Base-by-base conservation (phyloP, 2,329 filamentous ascomycete genomes). In the Fusarium proliferatum region DNA sequence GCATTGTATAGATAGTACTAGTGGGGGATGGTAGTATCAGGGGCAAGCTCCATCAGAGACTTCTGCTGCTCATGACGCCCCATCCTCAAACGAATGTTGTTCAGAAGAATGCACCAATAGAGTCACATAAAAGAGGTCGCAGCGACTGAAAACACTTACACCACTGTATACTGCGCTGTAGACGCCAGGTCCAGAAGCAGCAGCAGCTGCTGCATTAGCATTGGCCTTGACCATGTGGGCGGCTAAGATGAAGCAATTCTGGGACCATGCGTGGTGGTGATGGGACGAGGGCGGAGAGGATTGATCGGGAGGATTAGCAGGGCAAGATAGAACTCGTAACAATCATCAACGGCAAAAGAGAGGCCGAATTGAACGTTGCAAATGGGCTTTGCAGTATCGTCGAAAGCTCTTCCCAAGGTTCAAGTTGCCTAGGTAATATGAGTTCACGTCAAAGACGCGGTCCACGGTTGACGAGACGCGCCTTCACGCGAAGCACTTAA, bases 101-200 rank as follows among this genome's bases (percentile, higher is more conserved):
- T 17, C 12, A 45, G 45, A 49, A 36, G 30, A 33, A 36, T 36
- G 45, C 41, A 21, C 57, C 42, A 67, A 61, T 55, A 51, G n/a
- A 60, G 34, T 38, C 12, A 23, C 21, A 28, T 23, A 34, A 53
- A 42, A 28, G 43, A 41, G 15, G 33, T 39, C 12, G 36, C 38
- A 30, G 10, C 36, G 42, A 13, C 62, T 15, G 26, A 23, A 34
- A 63, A 48, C 74, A 86, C 88, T 83, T 84, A 92, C 90, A 81
- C 90, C 90, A 82, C 90, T 92, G 80, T 92, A 92, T 26, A 90
- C 92, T 72, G 90, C 90, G 82, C 89, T 91, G 83, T 91, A 92
- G 68, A 92, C 87, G 79, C 88, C 88, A 33, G 85, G 83, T 43
- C 88, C 88, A 33, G 85, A 82, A 42, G 81, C 81, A 72, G 78